Evolutionary conservation across 331 rosid species (phyloP).

Genomic region (Pyracantha coccinea): DNA sequence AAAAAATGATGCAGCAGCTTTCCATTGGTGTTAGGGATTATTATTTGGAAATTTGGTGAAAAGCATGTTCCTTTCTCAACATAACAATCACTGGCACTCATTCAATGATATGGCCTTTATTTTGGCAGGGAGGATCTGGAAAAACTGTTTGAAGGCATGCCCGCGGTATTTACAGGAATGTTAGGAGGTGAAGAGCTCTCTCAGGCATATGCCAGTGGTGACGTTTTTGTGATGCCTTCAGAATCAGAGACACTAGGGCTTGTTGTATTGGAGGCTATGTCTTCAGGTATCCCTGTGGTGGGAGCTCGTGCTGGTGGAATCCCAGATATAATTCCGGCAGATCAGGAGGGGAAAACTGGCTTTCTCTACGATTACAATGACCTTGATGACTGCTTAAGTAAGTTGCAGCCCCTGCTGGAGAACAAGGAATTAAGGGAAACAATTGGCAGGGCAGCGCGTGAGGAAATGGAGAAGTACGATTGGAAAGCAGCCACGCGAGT

Average conservation of each 20-base stretch:
- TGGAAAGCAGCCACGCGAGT: constrained; percentile 86
- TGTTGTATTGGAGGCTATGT: constrained; percentile 94
- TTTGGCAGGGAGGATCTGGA: constrained; percentile 77
- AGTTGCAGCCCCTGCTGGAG: constrained; percentile 59
- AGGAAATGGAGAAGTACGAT: constrained; percentile 83
- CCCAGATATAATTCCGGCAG: constrained; percentile 89
- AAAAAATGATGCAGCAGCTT: neutral
- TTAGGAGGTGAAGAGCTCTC: constrained; percentile 92
- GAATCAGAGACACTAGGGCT: constrained; percentile 97
- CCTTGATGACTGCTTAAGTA: constrained; percentile 75
- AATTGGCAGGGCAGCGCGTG: constrained; percentile 74
- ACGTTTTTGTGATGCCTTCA: constrained; percentile 92
- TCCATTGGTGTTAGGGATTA: too few relatives aligned
- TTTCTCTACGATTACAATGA: constrained; percentile 67
- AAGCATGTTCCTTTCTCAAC: neutral
- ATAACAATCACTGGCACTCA: neutral
- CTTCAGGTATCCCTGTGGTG: constrained; percentile 96
- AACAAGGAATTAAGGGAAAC: constrained; percentile 61
- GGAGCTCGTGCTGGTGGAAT: constrained; percentile 95
- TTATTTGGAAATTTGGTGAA: neutral
- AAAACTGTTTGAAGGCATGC: constrained; percentile 88
- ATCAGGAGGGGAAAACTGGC: constrained; percentile 78
- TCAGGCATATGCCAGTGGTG: constrained; percentile 93
- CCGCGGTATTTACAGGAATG: constrained; percentile 93
- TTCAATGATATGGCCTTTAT: constrained; percentile 3